Conservation (phyloP, 208 protist species). For the Leishmania tarentolae region DNA sequence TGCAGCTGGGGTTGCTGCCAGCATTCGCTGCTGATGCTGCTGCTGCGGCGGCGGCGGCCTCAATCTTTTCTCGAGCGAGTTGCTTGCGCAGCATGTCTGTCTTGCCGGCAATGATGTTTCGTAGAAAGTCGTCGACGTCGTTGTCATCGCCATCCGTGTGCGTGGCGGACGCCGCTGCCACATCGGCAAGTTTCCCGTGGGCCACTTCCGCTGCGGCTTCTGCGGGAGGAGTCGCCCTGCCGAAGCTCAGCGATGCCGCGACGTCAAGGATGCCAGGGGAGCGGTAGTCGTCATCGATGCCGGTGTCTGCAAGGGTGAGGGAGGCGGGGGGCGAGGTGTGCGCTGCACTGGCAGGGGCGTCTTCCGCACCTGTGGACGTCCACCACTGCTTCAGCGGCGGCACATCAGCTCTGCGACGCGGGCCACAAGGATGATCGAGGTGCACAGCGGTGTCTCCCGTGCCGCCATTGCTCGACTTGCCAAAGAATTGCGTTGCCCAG, state of each 20-base stretch:
- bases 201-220: too few relatives aligned
- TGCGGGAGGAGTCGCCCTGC: neutral
- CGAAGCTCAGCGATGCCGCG: neutral
- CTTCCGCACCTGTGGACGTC: neutral
- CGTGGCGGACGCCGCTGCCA: neutral
- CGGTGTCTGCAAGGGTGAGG: neutral
- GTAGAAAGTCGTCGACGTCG: slow-evolving; percentile 65
- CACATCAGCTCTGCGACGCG: neutral
- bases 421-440: neutral
- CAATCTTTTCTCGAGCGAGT: slow-evolving; percentile 48
- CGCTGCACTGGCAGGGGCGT: neutral
- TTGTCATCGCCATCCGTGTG: slow-evolving; percentile 16
- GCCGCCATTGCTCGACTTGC: neutral
- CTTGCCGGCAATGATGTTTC: slow-evolving; percentile 66
- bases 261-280: slow-evolving; percentile 8
- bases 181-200: neutral
- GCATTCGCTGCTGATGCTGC: slow-evolving; percentile 2
- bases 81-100: slow-evolving; percentile 59
- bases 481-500: slow-evolving; percentile 1
- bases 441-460: neutral
- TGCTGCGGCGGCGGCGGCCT: slow-evolving; percentile 27
- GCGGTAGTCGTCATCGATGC: slow-evolving; percentile 4
- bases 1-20: neutral
- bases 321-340: neutral
- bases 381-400: slow-evolving; percentile 16